These are phyloP conservation scores for Termitomyces titanicus DNA, from an alignment of 768 basidiomycete genomes.

Conservation along the genomic window DNA sequence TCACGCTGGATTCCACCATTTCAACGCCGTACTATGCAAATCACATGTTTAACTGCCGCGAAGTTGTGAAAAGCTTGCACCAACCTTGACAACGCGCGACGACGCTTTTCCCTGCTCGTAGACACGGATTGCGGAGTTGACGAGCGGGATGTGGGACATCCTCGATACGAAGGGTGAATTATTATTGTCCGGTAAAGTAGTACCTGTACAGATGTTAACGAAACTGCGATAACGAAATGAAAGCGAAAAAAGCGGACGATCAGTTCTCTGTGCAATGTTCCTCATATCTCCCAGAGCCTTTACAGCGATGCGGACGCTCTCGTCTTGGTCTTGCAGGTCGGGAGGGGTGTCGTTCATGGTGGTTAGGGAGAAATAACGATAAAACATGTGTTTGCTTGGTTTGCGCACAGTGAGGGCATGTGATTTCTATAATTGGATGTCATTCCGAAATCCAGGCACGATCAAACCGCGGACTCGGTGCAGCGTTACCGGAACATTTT, in stretches of 20 bases:
- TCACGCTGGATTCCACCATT: conserved; percentile 83
- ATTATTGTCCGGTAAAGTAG: conserved; percentile 14
- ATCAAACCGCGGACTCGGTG: not conserved
- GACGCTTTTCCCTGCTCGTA: conserved; percentile 84
- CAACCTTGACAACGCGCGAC: conserved; percentile 82
- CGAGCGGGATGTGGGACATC: conserved; percentile 67
- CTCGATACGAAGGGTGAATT: conserved; percentile 40
- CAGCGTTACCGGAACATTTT: too few species aligned
- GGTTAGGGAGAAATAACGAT: conserved; percentile 10
- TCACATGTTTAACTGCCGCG: conserved; percentile 16
- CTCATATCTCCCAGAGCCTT: conserved; percentile 78
- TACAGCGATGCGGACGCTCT: conserved; percentile 77
- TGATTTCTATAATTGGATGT: conserved; percentile 7
- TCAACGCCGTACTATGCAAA: conserved; percentile 72
- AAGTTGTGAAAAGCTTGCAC: not conserved
- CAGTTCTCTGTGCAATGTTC: conserved; percentile 32
- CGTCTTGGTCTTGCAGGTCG: conserved; percentile 52
- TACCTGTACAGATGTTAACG: conserved; percentile 1
- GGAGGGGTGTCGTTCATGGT: conserved; percentile 13
- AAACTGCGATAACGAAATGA: not conserved
- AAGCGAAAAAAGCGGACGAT: conserved; percentile 5
- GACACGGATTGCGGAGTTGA: conserved; percentile 65
- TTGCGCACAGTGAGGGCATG: conserved; percentile 5
- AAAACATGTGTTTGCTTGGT: conserved; percentile 15
- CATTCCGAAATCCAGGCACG: not conserved